Percentiles rank a stretch among this genome's conserved stretches.
phyloP scores from a whole-genome alignment of 73 alveolate genomes.

The Symbiodinium natans region DNA sequence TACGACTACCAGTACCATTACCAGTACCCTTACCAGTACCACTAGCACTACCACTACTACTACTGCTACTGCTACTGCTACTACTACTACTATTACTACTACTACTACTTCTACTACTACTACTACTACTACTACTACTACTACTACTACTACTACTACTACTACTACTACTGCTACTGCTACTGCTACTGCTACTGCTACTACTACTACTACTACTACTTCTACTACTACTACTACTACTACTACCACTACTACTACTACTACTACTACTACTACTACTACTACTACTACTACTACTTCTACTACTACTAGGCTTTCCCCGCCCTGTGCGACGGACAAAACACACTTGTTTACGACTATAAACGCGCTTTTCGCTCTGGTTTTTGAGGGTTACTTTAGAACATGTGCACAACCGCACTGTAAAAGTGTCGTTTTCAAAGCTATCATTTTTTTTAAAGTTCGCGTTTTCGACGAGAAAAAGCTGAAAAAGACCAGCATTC shows the following conservation, averaged over 20 bases:
- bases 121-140: not conserved
- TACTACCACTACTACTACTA: conserved; percentile 22
- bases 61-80: not conserved
- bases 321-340: too few relatives aligned
- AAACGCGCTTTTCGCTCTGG: too few relatives aligned
- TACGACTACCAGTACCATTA: not conserved
- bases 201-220: conserved; percentile 13
- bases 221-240: conserved; percentile 18
- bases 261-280: too few relatives aligned
- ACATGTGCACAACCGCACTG: too few relatives aligned
- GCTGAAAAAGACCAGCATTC: not conserved
- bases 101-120: not conserved
- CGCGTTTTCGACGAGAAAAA: not conserved
- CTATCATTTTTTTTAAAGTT: too few relatives aligned
- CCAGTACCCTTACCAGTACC: not conserved
- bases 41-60: not conserved
- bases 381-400: too few relatives aligned
- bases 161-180: conserved; percentile 12
- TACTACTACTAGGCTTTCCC: too few relatives aligned
- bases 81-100: not conserved
- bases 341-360: too few relatives aligned
- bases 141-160: not conserved
- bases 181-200: not conserved
- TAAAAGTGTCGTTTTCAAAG: too few relatives aligned
- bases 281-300: too few relatives aligned